Evolutionary conservation across 345 rosid species (phyloP), one percentile per base, ranked within the genome.

Genomic region (Lepidium sativum): DNA sequence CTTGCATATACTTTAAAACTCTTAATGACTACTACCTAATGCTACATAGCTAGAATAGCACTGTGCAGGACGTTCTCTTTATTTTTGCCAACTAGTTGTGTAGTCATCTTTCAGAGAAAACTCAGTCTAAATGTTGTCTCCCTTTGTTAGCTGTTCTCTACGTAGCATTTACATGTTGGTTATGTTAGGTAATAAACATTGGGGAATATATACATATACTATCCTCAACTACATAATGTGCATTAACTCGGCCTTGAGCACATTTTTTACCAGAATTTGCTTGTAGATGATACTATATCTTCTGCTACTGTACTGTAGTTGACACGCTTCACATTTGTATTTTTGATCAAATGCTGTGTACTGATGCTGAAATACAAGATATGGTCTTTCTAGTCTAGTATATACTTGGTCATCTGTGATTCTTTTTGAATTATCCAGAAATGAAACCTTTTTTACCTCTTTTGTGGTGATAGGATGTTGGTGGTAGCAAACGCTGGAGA

Each of bases 401-500:
- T 60, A 12, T 43, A 20, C 54, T 45, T 16, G 54, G 5, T 43
- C 15, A 42, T 18, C 11, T 51, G 8, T 39, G 31, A 16, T 8
- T 27, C 8, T 18, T 2, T n/a, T 21, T 16, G 39, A 25, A 16
- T 15, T 31, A 20, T 16, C 15, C 16, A 1, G 43, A 41, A 60
- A 16, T 20, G 14, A 23, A 34, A 51, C 61, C 32, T 33, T 0
- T 1, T 73, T 31, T n/a, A 10, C 31, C 42, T 71, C n/a, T 67
- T 29, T 39, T 57, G 64, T 54, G 65, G 52, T 65, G 20, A 53
- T 81, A 91, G 98, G 79, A 78, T 59, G 25, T 59, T 91, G 80
- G 70, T 88, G 56, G 98, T 88, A 74, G 98, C 98, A 66, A 91
- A 91, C 43, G 96, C 88, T 18, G 96, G 98, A 73, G 98, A 88